These are phyloP conservation scores for Beverwykella pulmonaria DNA, from an alignment of 495 filamentous ascomycete species.

Conservation along the genomic window DNA sequence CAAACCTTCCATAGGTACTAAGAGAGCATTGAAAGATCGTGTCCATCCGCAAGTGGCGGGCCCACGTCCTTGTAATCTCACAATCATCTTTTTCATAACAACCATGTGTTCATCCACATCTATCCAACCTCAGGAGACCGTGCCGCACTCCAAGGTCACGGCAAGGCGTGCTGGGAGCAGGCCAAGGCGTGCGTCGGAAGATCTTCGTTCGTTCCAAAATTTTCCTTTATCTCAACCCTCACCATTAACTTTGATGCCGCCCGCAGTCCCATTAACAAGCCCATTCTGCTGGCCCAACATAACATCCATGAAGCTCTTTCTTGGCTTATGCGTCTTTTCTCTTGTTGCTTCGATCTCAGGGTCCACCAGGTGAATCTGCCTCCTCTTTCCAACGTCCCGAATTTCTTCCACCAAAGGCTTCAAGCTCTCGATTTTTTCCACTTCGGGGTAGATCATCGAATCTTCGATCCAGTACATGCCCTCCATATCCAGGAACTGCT, in stretches of 20 bases:
- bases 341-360: background rate
- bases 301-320: conserved; percentile 37
- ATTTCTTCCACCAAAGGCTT: conserved; percentile 27
- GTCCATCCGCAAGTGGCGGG: background rate
- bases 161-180: background rate
- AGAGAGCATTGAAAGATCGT: conserved; percentile 5
- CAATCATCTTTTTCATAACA: conserved; percentile 1
- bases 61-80: background rate
- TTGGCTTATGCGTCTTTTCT: conserved; percentile 21
- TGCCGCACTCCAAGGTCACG: too few species aligned
- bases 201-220: background rate
- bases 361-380: conserved; percentile 22
- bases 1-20: background rate
- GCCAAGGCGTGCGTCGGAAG: background rate
- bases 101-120: background rate
- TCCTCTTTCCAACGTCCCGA: conserved; percentile 12
- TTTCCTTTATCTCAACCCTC: background rate
- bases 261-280: background rate
- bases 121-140: background rate
- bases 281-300: background rate
- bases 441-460: conserved; percentile 15
- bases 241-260: background rate
- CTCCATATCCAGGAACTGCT: conserved; percentile 38
- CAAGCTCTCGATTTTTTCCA: conserved; percentile 25
- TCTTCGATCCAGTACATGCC: conserved; percentile 36